These are phyloP conservation scores for Steccherinum ochraceum DNA, from an alignment of 768 basidiomycete genomes.

Conservation along the genomic window DNA sequence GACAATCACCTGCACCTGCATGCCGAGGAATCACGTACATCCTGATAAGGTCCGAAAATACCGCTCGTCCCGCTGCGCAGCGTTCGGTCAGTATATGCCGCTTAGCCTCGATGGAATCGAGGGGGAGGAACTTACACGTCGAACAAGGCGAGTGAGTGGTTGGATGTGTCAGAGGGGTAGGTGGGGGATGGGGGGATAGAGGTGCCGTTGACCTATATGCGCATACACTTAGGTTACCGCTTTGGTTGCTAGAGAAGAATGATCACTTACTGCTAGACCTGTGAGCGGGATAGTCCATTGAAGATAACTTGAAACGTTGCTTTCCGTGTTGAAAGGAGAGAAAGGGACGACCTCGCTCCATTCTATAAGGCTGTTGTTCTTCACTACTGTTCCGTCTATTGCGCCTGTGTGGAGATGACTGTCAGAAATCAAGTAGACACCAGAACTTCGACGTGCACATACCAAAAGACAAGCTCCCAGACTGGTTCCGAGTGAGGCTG, in stretches of 20 bases:
- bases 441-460: no score
- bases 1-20: not conserved
- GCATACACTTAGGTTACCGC: not conserved
- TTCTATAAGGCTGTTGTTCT: constrained; percentile 48
- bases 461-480: constrained; percentile 66
- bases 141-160: constrained; percentile 58
- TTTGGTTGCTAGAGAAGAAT: constrained; percentile 3
- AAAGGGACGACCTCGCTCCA: constrained; percentile 79
- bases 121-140: constrained; percentile 50
- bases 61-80: constrained; percentile 56
- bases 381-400: constrained; percentile 63
- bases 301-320: constrained; percentile 62
- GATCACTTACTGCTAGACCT: constrained; percentile 42
- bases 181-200: constrained; percentile 51
- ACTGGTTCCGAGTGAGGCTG: constrained; percentile 50
- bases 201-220: constrained; percentile 52
- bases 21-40: constrained; percentile 37
- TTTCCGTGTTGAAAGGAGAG: constrained; percentile 51
- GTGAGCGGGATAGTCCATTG: constrained; percentile 67
- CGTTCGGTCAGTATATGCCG: not conserved
- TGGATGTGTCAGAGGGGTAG: constrained; percentile 49
- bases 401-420: no score
- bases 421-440: no score
- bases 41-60: constrained; percentile 72
- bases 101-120: not conserved